Base-by-base conservation (phyloP, 2,329 filamentous ascomycete genomes). In the Exophiala lecanii-corni region DNA sequence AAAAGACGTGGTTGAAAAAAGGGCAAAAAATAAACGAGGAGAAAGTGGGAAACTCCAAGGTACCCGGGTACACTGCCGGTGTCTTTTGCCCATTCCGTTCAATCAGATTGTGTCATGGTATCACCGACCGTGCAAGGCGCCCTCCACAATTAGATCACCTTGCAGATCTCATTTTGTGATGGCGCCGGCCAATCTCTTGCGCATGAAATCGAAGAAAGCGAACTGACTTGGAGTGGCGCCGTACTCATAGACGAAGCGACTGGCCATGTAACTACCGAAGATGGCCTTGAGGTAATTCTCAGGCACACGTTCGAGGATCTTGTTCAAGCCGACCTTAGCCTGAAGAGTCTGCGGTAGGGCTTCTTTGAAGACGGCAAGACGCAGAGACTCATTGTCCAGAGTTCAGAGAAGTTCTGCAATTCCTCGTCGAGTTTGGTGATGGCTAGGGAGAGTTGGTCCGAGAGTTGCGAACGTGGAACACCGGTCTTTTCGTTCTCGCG, bases 371-470 rank as follows among this genome's bases (percentile, higher is more conserved):
- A 97, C 85, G 1, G 81, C 82, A 51, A 80, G 74, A 47, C 91
- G 81, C 57, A 96, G 82, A 51, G 76, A 75, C 53, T 85, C 72
- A 59, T 95, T 86, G 55, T 85, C 92, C 92, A 98, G 30, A 98
- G 73, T 57, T 94, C 86, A 1, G 89, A 94, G 42, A 54, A 56
- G 62, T 84, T 82, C 69, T 98, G 92, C 40, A 98, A 74, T 69
- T 98, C 89, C 71, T 98, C 91, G 58, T 98, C 91, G 16, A 98
- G 78, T 57, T 86, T 85, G n/a, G 91, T 97, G 62, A 98, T 98
- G 23, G 92, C 91, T 37, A 86, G 72, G 43, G 87, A 94, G 41
- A 98, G 79, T 56, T 84, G 86, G 65, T 98, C 92, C 36, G 88
- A 94, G 43, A 98, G 75, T n/a, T 89, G 79, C 49, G 88, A 94